phyloP scores from a whole-genome alignment of 2,329 filamentous ascomycete species.

The Daldinia sp. region DNA sequence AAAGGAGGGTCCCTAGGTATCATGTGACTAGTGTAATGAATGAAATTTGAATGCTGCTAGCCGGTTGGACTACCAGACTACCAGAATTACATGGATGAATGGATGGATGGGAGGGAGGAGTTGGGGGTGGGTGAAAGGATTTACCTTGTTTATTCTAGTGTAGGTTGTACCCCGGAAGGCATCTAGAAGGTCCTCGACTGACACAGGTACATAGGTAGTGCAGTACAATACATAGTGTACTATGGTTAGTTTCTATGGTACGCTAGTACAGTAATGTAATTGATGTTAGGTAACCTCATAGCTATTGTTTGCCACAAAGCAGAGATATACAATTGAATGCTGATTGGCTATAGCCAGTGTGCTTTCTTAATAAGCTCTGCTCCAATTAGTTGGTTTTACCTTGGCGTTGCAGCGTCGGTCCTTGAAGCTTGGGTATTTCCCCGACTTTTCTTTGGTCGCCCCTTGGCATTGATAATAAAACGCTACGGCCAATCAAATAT shows the following conservation, averaged over 20 bases:
- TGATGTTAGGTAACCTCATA: not conserved
- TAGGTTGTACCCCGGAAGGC: slow-evolving; percentile 36
- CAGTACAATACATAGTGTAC: no score
- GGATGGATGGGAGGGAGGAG: not conserved
- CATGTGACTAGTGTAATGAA: slow-evolving; percentile 4
- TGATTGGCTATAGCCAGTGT: slow-evolving; percentile 36
- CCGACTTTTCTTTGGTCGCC: slow-evolving; percentile 4
- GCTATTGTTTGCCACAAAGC: slow-evolving; percentile 3
- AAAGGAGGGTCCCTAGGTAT: not conserved
- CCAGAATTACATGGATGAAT: no score
- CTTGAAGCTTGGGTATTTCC: slow-evolving; percentile 18
- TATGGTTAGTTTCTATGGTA: not conserved
- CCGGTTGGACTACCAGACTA: no score
- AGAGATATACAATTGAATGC: slow-evolving; percentile 26
- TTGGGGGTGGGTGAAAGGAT: slow-evolving; percentile 5
- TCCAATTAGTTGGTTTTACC: slow-evolving; percentile 22
- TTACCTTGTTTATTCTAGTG: slow-evolving; percentile 12
- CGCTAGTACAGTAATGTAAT: slow-evolving; percentile 6
- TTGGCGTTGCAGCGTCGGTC: slow-evolving; percentile 29
- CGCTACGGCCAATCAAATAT: slow-evolving; percentile 26
- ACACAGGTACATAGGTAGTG: not conserved
- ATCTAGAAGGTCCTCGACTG: slow-evolving; percentile 37
- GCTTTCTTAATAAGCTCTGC: slow-evolving; percentile 23
- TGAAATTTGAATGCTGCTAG: not conserved
- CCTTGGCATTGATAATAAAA: slow-evolving; percentile 37